Evolutionary conservation across 176 grass and related monocot genomes (phyloP).

Genomic region (Themeda triandra): DNA sequence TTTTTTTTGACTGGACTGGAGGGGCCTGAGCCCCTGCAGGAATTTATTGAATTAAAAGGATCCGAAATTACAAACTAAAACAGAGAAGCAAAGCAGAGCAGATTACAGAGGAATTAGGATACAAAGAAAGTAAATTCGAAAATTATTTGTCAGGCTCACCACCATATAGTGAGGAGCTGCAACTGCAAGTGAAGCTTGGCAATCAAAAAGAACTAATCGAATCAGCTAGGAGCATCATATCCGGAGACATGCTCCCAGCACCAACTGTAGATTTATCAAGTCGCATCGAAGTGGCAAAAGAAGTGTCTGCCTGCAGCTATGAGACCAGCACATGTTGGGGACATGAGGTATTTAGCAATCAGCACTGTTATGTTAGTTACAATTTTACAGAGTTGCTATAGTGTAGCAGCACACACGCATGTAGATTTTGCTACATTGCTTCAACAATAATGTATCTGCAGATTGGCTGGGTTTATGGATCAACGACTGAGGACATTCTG

Average conservation of each 20-base stretch:
- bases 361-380: not conserved
- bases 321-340: slow-evolving; percentile 29
- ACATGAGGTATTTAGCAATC: slow-evolving; percentile 10
- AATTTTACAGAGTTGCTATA: not conserved
- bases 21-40: too few species aligned
- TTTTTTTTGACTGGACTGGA: too few species aligned
- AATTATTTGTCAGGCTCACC: slow-evolving; percentile 12
- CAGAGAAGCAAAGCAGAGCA: too few species aligned
- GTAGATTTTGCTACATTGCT: not conserved
- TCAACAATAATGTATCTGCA: not conserved
- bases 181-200: slow-evolving; percentile 19
- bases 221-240: not conserved
- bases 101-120: too few species aligned
- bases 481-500: slow-evolving; percentile 30
- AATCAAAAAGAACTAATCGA: slow-evolving; percentile 13
- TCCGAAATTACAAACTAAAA: too few species aligned
- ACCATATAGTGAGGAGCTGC: slow-evolving; percentile 11
- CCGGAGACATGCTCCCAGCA: not conserved
- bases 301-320: slow-evolving; percentile 24
- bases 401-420: not conserved
- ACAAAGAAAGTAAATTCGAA: too few species aligned
- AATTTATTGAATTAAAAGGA: too few species aligned
- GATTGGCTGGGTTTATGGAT: slow-evolving; percentile 46
- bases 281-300: slow-evolving; percentile 15
- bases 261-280: not conserved